Evolutionary conservation across 2,329 filamentous ascomycete species (phyloP), one percentile per base, ranked within the genome.

Genomic region (Periglandula ipomoeae): DNA sequence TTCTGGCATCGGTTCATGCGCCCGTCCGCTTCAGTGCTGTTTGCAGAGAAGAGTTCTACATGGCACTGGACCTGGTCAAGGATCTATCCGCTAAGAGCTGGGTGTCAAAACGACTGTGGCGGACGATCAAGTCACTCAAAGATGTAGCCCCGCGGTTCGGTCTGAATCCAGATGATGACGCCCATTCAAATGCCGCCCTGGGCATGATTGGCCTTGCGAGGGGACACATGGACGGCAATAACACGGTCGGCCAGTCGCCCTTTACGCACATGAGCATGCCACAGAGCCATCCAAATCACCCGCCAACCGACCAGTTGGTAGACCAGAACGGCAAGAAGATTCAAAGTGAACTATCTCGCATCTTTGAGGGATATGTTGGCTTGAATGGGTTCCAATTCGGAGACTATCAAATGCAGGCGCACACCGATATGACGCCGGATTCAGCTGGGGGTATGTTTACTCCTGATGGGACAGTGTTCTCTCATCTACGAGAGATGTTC

Each of bases 41-140:
- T 22, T 88, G 84, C 54, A 76, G 85, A 17, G 79, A 85, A 40
- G 86, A 90, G 63, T 90, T 90, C 60, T 88, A 89, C 67, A 81
- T 85, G 74, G 85, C 83, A 0, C 74, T 90, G 1, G 84, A 88
- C 47, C 70, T 90, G 3, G 79, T 90, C 35, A 83, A 85, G 53
- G 82, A 84, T 48, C 74, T 90, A 48, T 86, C 82, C 3, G 78
- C 79, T 26, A 82, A 83, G 58, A 85, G 81, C 23, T 87, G 79
- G 68, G 81, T 89, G 2, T 84, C 81, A 5, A 82, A 85, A 56
- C 75, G 85, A 1, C 68, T 90, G 1, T 90, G 86, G 86, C 77
- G 78, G 53, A 87, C 82, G 0, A 81, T 89, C 46, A 75, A 76
- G 39, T 79, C 81, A 0, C 74, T 90, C 34, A 87, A 86, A 56